phyloP scores from a whole-genome alignment of 164 flowering plant genomes.

The Brasenia schreberi region DNA sequence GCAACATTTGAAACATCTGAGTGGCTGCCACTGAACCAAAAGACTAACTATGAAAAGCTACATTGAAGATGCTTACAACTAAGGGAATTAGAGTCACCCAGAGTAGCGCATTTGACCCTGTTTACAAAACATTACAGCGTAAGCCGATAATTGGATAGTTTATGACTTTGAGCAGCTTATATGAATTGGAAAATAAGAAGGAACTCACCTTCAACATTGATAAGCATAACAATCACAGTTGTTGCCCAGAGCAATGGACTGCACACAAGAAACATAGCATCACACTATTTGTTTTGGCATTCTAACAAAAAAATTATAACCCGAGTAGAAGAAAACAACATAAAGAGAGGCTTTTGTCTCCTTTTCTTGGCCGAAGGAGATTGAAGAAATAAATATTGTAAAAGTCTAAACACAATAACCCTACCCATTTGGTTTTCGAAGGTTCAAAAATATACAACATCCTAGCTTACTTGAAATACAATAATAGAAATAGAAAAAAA shows the following conservation, averaged over 20 bases:
- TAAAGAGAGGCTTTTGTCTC: not conserved
- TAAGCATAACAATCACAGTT: conserved; percentile 37
- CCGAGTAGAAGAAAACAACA: conserved; percentile 2
- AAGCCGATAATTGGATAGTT: not conserved
- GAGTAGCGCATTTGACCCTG: conserved; percentile 69
- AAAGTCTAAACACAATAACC: not conserved
- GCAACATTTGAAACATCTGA: conserved; percentile 6
- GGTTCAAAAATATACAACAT: not conserved
- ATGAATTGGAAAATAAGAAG: not conserved
- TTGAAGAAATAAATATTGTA: not conserved
- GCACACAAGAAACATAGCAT: conserved; percentile 5
- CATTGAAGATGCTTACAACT: conserved; percentile 32
- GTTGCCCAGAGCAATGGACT: conserved; percentile 79
- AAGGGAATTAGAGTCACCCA: conserved; percentile 61
- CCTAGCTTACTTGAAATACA: not conserved
- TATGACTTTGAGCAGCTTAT: not conserved
- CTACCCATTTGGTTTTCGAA: not conserved
- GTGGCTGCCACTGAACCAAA: not conserved
- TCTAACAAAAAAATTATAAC: conserved; percentile 2
- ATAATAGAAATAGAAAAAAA: not conserved
- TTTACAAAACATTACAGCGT: conserved; percentile 5
- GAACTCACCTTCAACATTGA: conserved; percentile 42
- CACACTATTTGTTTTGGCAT: conserved; percentile 2
- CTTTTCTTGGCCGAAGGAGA: not conserved
- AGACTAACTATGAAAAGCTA: not conserved